Evolutionary conservation across 352 stramenopile species (phyloP).

Genomic region (Thalassiosira oceanica): DNA sequence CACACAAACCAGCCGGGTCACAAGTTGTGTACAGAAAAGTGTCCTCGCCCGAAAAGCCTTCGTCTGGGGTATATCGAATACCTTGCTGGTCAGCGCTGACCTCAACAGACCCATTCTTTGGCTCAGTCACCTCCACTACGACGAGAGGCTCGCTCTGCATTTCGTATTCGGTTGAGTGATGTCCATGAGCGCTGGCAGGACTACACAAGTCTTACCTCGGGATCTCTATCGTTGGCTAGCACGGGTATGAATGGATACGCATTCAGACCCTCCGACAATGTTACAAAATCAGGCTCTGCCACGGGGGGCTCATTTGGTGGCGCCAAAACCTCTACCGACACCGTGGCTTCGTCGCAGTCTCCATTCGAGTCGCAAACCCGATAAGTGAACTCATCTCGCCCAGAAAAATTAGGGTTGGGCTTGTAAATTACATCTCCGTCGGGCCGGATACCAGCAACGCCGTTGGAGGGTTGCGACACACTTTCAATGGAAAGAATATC

Average conservation of each 20-base stretch:
- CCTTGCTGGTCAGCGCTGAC: slow-evolving; percentile 13
- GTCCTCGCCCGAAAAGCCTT: slow-evolving; percentile 21
- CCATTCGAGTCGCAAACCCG: slow-evolving; percentile 5
- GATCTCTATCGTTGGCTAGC: slow-evolving; percentile 25
- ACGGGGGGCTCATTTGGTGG: slow-evolving; percentile 11
- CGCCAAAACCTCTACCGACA: slow-evolving; percentile 4
- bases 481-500: background rate
- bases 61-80: slow-evolving; percentile 25
- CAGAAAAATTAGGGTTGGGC: slow-evolving; percentile 7
- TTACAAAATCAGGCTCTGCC: slow-evolving; percentile 16
- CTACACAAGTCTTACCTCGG: too few relatives aligned
- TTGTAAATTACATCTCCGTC: slow-evolving; percentile 10
- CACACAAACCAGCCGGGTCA: slow-evolving; percentile 14
- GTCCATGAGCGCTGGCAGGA: too few relatives aligned
- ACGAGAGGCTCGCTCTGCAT: slow-evolving; percentile 12
- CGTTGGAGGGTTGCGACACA: slow-evolving; percentile 7
- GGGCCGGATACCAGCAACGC: slow-evolving; percentile 5
- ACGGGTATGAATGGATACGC: slow-evolving; percentile 3
- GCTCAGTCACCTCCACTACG: slow-evolving; percentile 7
- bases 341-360: slow-evolving; percentile 15
- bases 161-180: too few relatives aligned
- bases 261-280: background rate
- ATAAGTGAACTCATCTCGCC: slow-evolving; percentile 16
- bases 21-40: slow-evolving; percentile 22
- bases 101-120: slow-evolving; percentile 5